Percentiles rank a stretch among this genome's conserved stretches.
Conservation (phyloP, 148 eudicot genomes). For the Pharnaceum exiguum region DNA sequence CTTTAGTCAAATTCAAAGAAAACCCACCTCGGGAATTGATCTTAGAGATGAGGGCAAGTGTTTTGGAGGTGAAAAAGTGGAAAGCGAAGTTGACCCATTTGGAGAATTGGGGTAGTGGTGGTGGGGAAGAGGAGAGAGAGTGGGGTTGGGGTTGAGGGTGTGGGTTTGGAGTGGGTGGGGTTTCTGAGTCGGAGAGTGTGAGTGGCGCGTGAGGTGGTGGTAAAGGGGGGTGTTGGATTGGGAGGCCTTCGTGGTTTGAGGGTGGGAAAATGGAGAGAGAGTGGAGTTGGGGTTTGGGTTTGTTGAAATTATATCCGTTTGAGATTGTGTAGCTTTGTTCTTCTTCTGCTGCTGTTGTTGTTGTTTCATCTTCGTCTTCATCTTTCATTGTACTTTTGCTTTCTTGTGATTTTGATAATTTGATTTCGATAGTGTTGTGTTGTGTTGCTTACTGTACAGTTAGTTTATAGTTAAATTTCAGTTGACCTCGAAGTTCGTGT, state of each 20-base stretch:
- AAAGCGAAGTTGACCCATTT: constrained; percentile 28
- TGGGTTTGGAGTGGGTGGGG: background rate
- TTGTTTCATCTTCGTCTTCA: too few species aligned
- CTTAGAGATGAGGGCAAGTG: background rate
- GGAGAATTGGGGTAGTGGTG: constrained; percentile 5
- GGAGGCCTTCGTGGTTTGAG: constrained; percentile 44
- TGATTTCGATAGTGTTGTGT: too few species aligned
- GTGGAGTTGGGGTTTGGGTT: background rate
- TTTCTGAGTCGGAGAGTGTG: background rate
- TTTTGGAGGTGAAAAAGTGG: constrained; percentile 28
- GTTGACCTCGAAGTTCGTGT: too few species aligned
- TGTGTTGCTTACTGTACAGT: too few species aligned
- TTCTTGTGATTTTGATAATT: too few species aligned
- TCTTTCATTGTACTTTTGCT: too few species aligned
- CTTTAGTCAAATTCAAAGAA: background rate
- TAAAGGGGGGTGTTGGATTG: constrained; percentile 5
- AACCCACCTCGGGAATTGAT: constrained; percentile 11
- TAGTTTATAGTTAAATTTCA: too few species aligned
- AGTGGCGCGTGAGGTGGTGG: constrained; percentile 7
- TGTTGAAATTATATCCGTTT: background rate
- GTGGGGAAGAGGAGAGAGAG: constrained; percentile 1
- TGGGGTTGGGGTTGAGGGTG: constrained; percentile 1
- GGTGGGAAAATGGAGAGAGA: constrained; percentile 36
- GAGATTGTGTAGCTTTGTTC: background rate
- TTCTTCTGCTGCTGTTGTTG: too few species aligned